These are phyloP conservation scores for Plenodomus lindquistii DNA, from an alignment of 2,329 filamentous ascomycete genomes.

Conservation along the genomic window DNA sequence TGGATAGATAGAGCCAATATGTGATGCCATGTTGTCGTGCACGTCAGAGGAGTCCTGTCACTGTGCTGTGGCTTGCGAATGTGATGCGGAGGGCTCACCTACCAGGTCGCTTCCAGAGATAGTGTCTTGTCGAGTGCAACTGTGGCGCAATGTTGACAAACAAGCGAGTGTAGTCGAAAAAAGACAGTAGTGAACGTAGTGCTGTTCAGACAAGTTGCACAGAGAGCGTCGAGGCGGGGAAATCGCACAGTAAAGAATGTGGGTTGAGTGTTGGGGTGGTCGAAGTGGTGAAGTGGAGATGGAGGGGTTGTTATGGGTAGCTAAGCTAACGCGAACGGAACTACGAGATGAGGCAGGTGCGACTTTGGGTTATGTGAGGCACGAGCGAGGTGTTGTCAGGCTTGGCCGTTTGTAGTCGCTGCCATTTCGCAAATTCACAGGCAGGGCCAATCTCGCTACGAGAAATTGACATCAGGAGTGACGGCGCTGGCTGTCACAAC, in stretches of 20 bases:
- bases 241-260: slow-evolving; percentile 28
- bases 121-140: slow-evolving; percentile 13
- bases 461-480: neutral
- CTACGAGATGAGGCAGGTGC: slow-evolving; percentile 9
- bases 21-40: neutral
- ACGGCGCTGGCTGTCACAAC: neutral
- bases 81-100: slow-evolving; percentile 8
- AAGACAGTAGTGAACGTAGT: slow-evolving; percentile 30
- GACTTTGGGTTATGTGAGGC: neutral
- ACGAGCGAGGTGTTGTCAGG: neutral
- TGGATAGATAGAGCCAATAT: neutral
- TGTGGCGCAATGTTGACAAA: slow-evolving; percentile 21
- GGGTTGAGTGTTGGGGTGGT: slow-evolving; percentile 3
- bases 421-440: neutral
- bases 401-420: neutral
- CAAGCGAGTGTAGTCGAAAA: slow-evolving; percentile 20
- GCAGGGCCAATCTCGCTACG: neutral
- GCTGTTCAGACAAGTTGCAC: slow-evolving; percentile 25
- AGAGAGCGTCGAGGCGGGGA: slow-evolving; percentile 15
- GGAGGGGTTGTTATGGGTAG: slow-evolving; percentile 11
- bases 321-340: slow-evolving; percentile 13
- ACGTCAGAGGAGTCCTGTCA: neutral
- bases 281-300: slow-evolving; percentile 14
- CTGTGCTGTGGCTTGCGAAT: neutral
- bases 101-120: slow-evolving; percentile 10